phyloP scores from a whole-genome alignment of 805 yeast species.

The Candida maesae region DNA sequence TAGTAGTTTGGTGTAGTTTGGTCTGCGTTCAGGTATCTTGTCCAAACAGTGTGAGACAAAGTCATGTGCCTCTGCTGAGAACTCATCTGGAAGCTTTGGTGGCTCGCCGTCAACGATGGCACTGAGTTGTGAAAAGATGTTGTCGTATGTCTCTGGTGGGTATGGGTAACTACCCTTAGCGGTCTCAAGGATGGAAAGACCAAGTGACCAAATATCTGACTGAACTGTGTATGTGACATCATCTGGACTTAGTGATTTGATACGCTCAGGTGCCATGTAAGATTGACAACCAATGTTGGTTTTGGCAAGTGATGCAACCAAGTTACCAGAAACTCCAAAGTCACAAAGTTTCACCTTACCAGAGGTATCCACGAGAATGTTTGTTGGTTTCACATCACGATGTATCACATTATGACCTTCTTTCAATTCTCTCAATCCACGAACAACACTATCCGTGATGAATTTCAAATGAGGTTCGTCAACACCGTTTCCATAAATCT shows the following conservation, averaged over 20 bases:
- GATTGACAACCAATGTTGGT: slow-evolving; percentile 98
- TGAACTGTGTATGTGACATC: slow-evolving; percentile 85
- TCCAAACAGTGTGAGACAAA: slow-evolving; percentile 76
- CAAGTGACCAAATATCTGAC: slow-evolving; percentile 94
- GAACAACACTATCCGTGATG: slow-evolving; percentile 73
- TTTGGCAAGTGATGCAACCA: slow-evolving; percentile 91
- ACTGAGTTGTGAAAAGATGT: slow-evolving; percentile 86
- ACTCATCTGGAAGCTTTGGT: slow-evolving; percentile 68
- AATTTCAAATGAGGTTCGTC: slow-evolving; percentile 79
- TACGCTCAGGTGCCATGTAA: slow-evolving; percentile 98
- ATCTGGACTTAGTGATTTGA: slow-evolving; percentile 68
- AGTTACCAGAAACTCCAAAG: slow-evolving; percentile 93
- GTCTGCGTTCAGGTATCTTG: slow-evolving; percentile 78
- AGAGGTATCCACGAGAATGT: slow-evolving; percentile 71
- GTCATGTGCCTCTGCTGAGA: slow-evolving; percentile 71
- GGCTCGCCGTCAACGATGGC: slow-evolving; percentile 97
- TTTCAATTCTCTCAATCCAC: slow-evolving; percentile 79
- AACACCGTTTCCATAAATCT: slow-evolving; percentile 69
- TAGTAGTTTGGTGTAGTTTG: slow-evolving; percentile 70
- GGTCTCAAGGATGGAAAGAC: slow-evolving; percentile 79
- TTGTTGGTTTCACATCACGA: slow-evolving; percentile 96
- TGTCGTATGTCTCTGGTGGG: slow-evolving; percentile 88
- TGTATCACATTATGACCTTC: slow-evolving; percentile 91
- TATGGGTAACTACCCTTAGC: slow-evolving; percentile 94
- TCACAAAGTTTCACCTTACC: slow-evolving; percentile 94